Conservation (phyloP, 129 eudicot species). For the Heracleum sosnowskyi region DNA sequence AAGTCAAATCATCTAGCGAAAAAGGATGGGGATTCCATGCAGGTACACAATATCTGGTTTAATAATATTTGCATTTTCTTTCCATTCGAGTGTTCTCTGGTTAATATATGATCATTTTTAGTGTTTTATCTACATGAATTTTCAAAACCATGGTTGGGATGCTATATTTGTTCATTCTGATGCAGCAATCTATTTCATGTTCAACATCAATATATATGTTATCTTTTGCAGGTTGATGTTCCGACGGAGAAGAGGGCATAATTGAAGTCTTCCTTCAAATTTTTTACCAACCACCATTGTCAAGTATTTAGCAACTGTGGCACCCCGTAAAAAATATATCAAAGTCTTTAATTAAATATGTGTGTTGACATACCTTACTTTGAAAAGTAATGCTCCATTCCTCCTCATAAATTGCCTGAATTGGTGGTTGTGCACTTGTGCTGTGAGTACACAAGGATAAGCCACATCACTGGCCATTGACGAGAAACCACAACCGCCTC, state of each 20-base stretch:
- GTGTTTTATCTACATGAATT: too few species aligned
- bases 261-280: slow-evolving; percentile 66
- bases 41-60: slow-evolving; percentile 30
- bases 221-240: slow-evolving; percentile 40
- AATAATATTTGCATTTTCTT: too few species aligned
- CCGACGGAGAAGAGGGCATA: slow-evolving; percentile 63
- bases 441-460: slow-evolving; percentile 44
- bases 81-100: too few species aligned
- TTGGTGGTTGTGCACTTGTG: slow-evolving; percentile 43
- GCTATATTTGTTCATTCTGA: too few species aligned
- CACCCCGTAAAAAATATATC: too few species aligned
- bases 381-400: slow-evolving; percentile 24
- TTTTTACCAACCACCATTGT: slow-evolving; percentile 64
- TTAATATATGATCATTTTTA: too few species aligned
- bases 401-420: slow-evolving; percentile 32
- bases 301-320: too few species aligned
- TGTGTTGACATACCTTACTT: slow-evolving; percentile 65
- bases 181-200: too few species aligned
- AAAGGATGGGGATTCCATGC: slow-evolving; percentile 81
- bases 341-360: too few species aligned
- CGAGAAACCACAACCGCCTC: slow-evolving; percentile 93
- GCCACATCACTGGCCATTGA: slow-evolving; percentile 68
- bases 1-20: slow-evolving; percentile 53
- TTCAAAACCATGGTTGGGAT: too few species aligned
- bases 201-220: too few species aligned